Conservation (phyloP, 306 rosid species). For the Fagus sylvatica region DNA sequence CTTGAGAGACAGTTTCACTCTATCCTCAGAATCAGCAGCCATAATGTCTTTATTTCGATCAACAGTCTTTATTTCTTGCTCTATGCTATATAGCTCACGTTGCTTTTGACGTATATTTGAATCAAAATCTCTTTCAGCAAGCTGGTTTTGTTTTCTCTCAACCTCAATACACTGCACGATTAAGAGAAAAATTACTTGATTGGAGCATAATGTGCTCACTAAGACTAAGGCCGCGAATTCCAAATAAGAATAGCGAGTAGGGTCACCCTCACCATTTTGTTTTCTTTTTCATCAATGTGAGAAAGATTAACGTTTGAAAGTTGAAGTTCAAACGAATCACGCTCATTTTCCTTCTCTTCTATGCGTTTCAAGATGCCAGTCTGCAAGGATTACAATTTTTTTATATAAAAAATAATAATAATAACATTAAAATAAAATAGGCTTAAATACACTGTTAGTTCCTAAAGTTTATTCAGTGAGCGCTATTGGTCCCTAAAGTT, state of each 20-base stretch:
- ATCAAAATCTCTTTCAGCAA: constrained; percentile 74
- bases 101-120: constrained; percentile 57
- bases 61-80: constrained; percentile 64
- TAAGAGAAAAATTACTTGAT: constrained; percentile 23
- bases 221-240: constrained; percentile 21
- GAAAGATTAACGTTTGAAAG: constrained; percentile 49
- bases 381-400: too few species aligned
- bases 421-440: too few species aligned
- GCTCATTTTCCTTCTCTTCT: too few species aligned
- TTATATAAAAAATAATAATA: too few species aligned
- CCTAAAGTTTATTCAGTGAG: too few species aligned
- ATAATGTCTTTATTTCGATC: constrained; percentile 60
- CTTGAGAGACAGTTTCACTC: constrained; percentile 62
- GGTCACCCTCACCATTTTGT: constrained; percentile 57
- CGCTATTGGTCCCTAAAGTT: too few species aligned
- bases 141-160: constrained; percentile 71
- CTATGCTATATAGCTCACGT: constrained; percentile 53
- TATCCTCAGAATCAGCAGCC: constrained; percentile 71
- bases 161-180: constrained; percentile 57
- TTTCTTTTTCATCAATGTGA: constrained; percentile 79
- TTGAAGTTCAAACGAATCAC: background rate
- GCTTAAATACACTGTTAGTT: too few species aligned
- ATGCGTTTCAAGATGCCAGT: too few species aligned
- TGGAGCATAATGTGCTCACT: constrained; percentile 2
- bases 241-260: constrained; percentile 28